A percentile compares a stretch with the other conserved stretches of the same genome.
Conservation (phyloP, 1,139 yeast genomes). For the Hyphopichia burtonii region DNA sequence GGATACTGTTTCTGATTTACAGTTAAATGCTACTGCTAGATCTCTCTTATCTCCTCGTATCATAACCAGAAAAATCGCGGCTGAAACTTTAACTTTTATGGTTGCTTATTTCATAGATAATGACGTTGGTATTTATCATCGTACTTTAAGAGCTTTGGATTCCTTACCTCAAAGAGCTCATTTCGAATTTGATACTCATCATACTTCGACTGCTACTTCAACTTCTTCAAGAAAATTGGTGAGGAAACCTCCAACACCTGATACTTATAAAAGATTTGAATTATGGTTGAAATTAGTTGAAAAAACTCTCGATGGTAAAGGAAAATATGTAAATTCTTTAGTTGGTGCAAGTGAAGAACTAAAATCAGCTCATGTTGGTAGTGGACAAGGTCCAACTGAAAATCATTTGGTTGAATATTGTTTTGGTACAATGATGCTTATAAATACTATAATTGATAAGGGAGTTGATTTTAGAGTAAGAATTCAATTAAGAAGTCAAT, state of each 20-base stretch:
- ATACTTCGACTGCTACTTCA: conserved; percentile 6
- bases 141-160: conserved; percentile 64
- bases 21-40: conserved; percentile 44
- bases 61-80: conserved; percentile 74
- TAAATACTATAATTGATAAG: conserved; percentile 69
- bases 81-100: conserved; percentile 64
- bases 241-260: conserved; percentile 40
- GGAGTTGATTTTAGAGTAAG: conserved; percentile 67
- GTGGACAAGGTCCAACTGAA: conserved; percentile 44
- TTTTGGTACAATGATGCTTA: conserved; percentile 70
- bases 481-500: conserved; percentile 72
- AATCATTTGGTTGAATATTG: conserved; percentile 78
- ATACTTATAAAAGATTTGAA: conserved; percentile 61
- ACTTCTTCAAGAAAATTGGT: conserved; percentile 23
- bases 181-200: conserved; percentile 41
- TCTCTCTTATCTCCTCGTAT: conserved; percentile 58
- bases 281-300: conserved; percentile 81
- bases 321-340: conserved; percentile 76
- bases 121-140: conserved; percentile 53
- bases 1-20: conserved; percentile 39
- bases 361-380: conserved; percentile 54
- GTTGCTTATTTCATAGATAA: conserved; percentile 40
- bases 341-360: conserved; percentile 95
- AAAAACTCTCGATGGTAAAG: conserved; percentile 80
- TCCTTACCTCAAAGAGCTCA: conserved; percentile 59